These are phyloP conservation scores for Marchantia polymorpha DNA, from an alignment of 225 moss, liverwort and hornwort genomes.

Conservation along the genomic window DNA sequence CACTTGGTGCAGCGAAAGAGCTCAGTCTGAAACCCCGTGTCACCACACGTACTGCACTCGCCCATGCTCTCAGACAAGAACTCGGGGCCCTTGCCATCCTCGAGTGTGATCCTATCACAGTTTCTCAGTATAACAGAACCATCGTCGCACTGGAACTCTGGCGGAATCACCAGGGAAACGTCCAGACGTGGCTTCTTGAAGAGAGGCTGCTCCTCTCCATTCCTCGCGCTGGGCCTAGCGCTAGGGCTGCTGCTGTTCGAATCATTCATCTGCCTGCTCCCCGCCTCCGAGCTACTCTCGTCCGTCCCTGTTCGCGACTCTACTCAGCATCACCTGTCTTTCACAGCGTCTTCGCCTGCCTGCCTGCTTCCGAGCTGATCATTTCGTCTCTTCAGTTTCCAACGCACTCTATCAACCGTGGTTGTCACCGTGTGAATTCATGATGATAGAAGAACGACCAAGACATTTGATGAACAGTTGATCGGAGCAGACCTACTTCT, in stretches of 20 bases:
- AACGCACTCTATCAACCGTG: too few relatives aligned
- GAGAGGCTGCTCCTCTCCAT: constrained; percentile 1
- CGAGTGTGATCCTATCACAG: not conserved
- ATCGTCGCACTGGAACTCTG: constrained; percentile 1
- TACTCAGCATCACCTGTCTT: constrained; percentile 25
- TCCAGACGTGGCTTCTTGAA: constrained; percentile 34
- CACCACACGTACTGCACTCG: constrained; percentile 35
- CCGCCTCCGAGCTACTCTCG: not conserved
- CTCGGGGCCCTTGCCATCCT: not conserved
- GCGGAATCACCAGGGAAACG: constrained; percentile 1
- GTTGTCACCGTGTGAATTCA: too few relatives aligned
- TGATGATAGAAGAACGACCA: too few relatives aligned
- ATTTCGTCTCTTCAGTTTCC: too few relatives aligned
- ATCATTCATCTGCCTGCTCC: not conserved
- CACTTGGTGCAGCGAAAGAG: constrained; percentile 33
- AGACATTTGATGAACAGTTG: too few relatives aligned
- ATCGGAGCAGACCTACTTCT: too few relatives aligned
- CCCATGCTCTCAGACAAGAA: not conserved
- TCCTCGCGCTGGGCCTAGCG: not conserved
- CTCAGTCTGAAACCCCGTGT: constrained; percentile 31
- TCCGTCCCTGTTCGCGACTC: constrained; percentile 6
- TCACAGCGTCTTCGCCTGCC: not conserved
- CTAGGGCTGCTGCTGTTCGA: not conserved
- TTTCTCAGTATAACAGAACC: constrained; percentile 1
- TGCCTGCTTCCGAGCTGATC: too few relatives aligned